These are phyloP conservation scores for Eutrema japonicum DNA, from an alignment of 345 rosid species.

Conservation along the genomic window DNA sequence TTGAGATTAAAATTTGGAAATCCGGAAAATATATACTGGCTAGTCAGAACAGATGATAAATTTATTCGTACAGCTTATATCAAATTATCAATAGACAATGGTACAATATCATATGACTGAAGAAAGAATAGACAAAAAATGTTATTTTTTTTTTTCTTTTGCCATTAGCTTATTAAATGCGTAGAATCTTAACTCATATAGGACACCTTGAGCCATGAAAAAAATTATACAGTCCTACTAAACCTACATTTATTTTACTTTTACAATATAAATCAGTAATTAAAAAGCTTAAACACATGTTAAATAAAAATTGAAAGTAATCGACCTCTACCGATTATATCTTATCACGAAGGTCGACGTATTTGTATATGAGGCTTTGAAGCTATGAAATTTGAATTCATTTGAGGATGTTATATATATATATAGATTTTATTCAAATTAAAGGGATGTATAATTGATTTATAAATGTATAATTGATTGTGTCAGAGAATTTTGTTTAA, in stretches of 20 bases:
- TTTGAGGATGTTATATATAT: not conserved
- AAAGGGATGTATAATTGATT: slow-evolving; percentile 15
- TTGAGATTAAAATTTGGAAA: not conserved
- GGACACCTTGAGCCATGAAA: slow-evolving; percentile 36
- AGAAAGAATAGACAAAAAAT: not conserved
- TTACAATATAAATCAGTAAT: not conserved
- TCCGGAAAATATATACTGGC: not conserved
- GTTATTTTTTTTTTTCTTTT: not conserved
- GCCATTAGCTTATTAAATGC: not conserved
- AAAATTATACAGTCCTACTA: not conserved
- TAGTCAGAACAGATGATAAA: too few relatives aligned
- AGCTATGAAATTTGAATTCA: slow-evolving; percentile 23
- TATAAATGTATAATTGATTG: not conserved
- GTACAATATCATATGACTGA: not conserved
- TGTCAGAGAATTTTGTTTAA: slow-evolving; percentile 29
- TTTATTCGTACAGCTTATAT: not conserved
- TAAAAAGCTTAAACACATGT: not conserved
- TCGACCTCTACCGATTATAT: not conserved
- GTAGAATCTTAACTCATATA: slow-evolving; percentile 15
- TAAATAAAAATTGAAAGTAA: not conserved
- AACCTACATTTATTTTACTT: not conserved
- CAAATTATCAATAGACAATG: too few relatives aligned
- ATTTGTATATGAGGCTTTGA: not conserved
- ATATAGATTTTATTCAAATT: slow-evolving; percentile 31
- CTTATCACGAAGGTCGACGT: not conserved